Percentiles rank a stretch among this genome's conserved stretches.
phyloP scores from a whole-genome alignment of 2,329 filamentous ascomycete genomes.

The Phoma sp. region DNA sequence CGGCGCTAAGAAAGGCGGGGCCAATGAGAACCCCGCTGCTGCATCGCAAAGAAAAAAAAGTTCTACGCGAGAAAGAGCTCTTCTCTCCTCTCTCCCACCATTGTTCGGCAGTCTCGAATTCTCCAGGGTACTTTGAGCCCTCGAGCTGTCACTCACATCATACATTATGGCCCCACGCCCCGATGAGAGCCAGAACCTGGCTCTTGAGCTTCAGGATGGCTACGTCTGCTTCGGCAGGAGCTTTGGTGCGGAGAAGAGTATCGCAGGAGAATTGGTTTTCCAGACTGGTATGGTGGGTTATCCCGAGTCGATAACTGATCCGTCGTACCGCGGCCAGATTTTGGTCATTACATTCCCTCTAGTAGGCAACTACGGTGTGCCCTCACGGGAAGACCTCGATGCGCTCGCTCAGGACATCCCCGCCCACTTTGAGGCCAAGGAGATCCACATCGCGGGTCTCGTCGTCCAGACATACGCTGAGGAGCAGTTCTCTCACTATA shows the following conservation, averaged over 20 bases:
- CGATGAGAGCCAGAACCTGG: conserved; percentile 66
- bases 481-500: conserved; percentile 93
- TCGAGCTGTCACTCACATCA: conserved; percentile 40
- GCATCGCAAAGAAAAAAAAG: conserved; percentile 16
- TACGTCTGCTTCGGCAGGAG: conserved; percentile 91
- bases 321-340: conserved; percentile 90
- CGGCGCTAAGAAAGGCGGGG: not conserved
- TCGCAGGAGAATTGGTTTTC: conserved; percentile 97
- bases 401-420: conserved; percentile 84
- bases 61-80: conserved; percentile 10
- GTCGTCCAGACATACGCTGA: conserved; percentile 91
- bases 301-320: conserved; percentile 88
- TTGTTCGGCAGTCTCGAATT: conserved; percentile 42
- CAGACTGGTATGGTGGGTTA: conserved; percentile 99
- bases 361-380: conserved; percentile 97
- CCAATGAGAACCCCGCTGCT: conserved; percentile 15
- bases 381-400: conserved; percentile 83
- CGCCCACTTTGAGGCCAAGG: conserved; percentile 87
- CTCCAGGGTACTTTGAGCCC: conserved; percentile 39
- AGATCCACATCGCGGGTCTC: conserved; percentile 93
- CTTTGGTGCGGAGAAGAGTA: conserved; percentile 93
- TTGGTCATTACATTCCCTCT: conserved; percentile 95
- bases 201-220: conserved; percentile 92
- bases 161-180: conserved; percentile 39
- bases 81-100: conserved; percentile 31